Evolutionary conservation across 805 yeast species (phyloP).

Genomic region (Sungouiella blattae): DNA sequence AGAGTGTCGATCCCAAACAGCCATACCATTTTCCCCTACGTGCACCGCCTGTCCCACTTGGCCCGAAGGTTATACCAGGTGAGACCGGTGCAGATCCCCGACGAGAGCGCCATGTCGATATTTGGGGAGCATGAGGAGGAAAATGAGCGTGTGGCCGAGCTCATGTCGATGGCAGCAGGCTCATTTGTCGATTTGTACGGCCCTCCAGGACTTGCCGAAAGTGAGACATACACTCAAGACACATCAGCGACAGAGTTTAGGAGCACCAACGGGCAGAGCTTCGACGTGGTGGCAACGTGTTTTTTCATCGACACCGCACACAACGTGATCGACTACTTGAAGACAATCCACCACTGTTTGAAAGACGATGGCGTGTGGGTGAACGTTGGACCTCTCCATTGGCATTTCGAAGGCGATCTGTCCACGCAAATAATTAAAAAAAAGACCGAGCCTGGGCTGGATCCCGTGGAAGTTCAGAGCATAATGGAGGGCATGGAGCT

Average conservation of each 20-base stretch:
- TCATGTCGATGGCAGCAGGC: slow-evolving; percentile 73
- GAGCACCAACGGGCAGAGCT: slow-evolving; percentile 29
- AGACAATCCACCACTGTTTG: slow-evolving; percentile 45
- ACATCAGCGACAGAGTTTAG: slow-evolving; percentile 42
- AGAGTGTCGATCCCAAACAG: slow-evolving; percentile 37
- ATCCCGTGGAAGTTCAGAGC: slow-evolving; percentile 22
- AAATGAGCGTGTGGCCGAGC: slow-evolving; percentile 22
- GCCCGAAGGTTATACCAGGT: slow-evolving; percentile 43
- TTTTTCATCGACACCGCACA: slow-evolving; percentile 65
- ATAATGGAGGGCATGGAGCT: slow-evolving; percentile 58
- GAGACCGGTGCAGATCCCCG: slow-evolving; percentile 53
- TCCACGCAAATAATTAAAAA: slow-evolving; percentile 24
- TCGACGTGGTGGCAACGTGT: slow-evolving; percentile 50
- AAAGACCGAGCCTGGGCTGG: slow-evolving; percentile 11
- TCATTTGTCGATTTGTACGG: slow-evolving; percentile 69
- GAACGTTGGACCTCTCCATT: slow-evolving; percentile 64
- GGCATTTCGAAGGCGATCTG: slow-evolving; percentile 61
- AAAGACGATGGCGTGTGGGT: slow-evolving; percentile 52
- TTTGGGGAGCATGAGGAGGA: slow-evolving; percentile 3
- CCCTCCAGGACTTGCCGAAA: slow-evolving; percentile 33
- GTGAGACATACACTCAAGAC: slow-evolving; percentile 36
- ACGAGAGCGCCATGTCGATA: slow-evolving; percentile 42
- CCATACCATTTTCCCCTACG: slow-evolving; percentile 48
- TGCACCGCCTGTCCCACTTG: slow-evolving; percentile 50
- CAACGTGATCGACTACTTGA: slow-evolving; percentile 55